These are phyloP conservation scores for Gyrodon lividus DNA, from an alignment of 768 basidiomycete species.

Conservation along the genomic window DNA sequence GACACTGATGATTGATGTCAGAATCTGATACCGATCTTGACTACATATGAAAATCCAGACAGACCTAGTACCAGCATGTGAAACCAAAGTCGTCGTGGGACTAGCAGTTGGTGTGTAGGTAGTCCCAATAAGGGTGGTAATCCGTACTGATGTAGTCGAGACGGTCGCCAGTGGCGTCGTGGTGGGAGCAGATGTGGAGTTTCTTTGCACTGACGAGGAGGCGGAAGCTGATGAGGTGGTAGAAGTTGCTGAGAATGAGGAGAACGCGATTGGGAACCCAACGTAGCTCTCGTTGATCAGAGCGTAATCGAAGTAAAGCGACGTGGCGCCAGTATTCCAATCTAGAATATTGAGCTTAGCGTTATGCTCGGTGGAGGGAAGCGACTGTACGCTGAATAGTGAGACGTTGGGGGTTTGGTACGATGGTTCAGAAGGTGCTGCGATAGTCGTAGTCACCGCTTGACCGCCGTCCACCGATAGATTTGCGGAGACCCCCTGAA, in stretches of 20 bases:
- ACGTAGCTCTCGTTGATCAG: background rate
- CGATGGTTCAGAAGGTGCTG: background rate
- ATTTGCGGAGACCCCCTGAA: slow-evolving; percentile 1
- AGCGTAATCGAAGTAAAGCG: slow-evolving; percentile 5
- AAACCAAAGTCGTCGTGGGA: background rate
- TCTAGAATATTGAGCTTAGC: background rate
- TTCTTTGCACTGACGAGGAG: background rate
- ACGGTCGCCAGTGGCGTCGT: background rate
- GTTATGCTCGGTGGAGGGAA: background rate
- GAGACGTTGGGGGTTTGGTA: slow-evolving; percentile 2
- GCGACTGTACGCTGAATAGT: background rate
- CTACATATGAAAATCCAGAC: background rate
- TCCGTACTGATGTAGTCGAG: background rate
- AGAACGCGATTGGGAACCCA: background rate
- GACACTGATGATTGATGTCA: slow-evolving; percentile 4
- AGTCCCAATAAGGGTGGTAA: background rate
- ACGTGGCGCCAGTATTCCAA: background rate
- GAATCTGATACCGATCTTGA: too few species aligned
- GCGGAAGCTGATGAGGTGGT: background rate
- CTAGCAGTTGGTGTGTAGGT: background rate
- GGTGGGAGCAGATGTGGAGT: background rate
- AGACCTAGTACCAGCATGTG: background rate
- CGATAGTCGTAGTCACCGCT: background rate
- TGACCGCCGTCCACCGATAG: background rate
- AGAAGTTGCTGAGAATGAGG: too few species aligned